Percentiles rank a stretch among this genome's conserved stretches.
phyloP scores from a whole-genome alignment of 805 yeast species.

The Cyberlindnera xishuangbannaensis region DNA sequence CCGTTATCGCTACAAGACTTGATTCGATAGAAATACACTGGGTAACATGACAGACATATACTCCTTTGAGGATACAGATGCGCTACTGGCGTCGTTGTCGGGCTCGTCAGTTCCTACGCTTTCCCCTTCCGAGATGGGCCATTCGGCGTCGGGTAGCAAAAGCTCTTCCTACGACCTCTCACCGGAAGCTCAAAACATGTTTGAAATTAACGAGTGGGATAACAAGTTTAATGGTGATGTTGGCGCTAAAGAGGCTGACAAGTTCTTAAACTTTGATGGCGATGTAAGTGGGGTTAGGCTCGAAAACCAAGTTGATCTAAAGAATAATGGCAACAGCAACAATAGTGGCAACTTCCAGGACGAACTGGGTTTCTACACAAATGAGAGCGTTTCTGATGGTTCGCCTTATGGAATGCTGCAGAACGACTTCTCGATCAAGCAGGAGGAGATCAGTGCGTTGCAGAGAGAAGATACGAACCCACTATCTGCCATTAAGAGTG shows the following conservation, averaged over 20 bases:
- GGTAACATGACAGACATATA: slow-evolving; percentile 9
- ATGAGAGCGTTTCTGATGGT: slow-evolving; percentile 1
- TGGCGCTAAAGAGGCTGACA: not conserved
- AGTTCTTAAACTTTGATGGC: slow-evolving; percentile 1
- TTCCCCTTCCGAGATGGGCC: slow-evolving; percentile 20
- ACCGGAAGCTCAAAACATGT: slow-evolving; percentile 17
- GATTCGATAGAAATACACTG: too few relatives aligned
- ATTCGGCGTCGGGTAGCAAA: slow-evolving; percentile 15
- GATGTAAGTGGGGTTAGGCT: too few relatives aligned
- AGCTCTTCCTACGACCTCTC: slow-evolving; percentile 19
- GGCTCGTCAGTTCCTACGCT: slow-evolving; percentile 19
- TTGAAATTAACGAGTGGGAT: slow-evolving; percentile 16
- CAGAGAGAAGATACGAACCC: too few relatives aligned
- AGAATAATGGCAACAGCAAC: not conserved
- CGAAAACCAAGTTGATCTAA: not conserved
- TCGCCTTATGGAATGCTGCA: slow-evolving; percentile 1
- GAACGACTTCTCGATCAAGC: slow-evolving; percentile 1
- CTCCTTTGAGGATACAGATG: slow-evolving; percentile 26
- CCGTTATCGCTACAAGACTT: too few relatives aligned
- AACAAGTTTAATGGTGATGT: slow-evolving; percentile 1
- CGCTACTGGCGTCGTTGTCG: slow-evolving; percentile 24
- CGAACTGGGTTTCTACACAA: slow-evolving; percentile 3
- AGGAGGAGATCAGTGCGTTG: slow-evolving; percentile 1
- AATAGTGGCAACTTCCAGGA: slow-evolving; percentile 11
- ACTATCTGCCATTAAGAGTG: slow-evolving; percentile 4